Percentiles rank a stretch among this genome's conserved stretches.
These are phyloP conservation scores for Neospora caninum DNA, from an alignment of 169 alveolate species.

Conservation along the genomic window DNA sequence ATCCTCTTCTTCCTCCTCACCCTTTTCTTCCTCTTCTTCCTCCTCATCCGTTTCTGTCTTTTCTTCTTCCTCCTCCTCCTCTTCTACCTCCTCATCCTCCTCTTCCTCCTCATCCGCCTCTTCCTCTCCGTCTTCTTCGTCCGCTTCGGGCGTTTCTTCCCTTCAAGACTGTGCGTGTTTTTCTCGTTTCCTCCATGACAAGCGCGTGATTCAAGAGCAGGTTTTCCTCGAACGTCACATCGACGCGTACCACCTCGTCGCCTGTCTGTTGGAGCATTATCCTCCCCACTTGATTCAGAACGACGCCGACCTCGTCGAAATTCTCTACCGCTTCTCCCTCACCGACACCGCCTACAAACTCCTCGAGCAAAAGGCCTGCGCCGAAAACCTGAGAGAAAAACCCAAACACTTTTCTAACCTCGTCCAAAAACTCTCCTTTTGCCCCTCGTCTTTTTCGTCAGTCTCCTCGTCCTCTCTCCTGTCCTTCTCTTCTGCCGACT, in stretches of 20 bases:
- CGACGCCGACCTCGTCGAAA: background rate
- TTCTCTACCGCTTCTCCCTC: background rate
- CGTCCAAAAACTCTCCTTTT: background rate
- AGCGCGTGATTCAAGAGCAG: conserved; percentile 1
- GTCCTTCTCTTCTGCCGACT: background rate
- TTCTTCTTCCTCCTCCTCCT: background rate
- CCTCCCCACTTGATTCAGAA: conserved; percentile 22
- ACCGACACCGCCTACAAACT: background rate
- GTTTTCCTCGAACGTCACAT: background rate
- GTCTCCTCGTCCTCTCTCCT: background rate
- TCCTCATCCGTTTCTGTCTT: too few relatives aligned
- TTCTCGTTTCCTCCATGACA: background rate
- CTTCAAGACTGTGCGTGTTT: background rate
- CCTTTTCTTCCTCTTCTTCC: too few relatives aligned
- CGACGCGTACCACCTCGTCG: conserved; percentile 11
- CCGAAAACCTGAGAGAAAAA: background rate
- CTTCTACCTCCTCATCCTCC: background rate
- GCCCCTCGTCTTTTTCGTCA: background rate
- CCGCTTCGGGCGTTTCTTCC: background rate
- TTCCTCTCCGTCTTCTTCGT: too few relatives aligned
- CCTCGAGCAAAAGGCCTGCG: conserved; percentile 22
- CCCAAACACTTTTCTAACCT: background rate
- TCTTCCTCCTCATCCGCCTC: background rate
- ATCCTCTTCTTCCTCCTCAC: background rate
- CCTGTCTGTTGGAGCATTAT: background rate